Percentiles rank a stretch among this genome's conserved stretches.
phyloP scores from a whole-genome alignment of 164 flowering plant species.

The Warburgia ugandensis region DNA sequence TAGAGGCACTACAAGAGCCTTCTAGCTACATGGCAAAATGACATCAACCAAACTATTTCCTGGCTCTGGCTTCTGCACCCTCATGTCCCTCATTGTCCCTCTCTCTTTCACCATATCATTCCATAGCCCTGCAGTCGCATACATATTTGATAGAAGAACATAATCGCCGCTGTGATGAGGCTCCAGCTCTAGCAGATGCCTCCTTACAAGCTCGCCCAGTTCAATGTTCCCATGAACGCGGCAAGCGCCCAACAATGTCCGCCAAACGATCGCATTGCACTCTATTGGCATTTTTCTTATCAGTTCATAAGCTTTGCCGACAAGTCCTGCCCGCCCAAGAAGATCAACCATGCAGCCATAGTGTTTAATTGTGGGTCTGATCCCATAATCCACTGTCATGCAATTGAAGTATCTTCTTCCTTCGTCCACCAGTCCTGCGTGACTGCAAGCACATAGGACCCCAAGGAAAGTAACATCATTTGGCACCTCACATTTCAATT shows the following conservation, averaged over 20 bases:
- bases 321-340: constrained; percentile 42
- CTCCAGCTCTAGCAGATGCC: constrained; percentile 38
- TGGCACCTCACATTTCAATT: constrained; percentile 27
- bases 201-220: constrained; percentile 42
- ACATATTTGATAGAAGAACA: too few species aligned
- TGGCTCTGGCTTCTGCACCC: constrained; percentile 48
- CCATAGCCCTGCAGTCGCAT: constrained; percentile 43
- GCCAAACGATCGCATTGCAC: constrained; percentile 51
- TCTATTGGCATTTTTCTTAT: constrained; percentile 44
- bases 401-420: constrained; percentile 35
- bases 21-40: background rate
- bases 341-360: constrained; percentile 67
- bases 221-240: constrained; percentile 39
- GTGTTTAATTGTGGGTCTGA: constrained; percentile 50
- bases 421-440: constrained; percentile 47
- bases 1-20: too few species aligned
- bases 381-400: constrained; percentile 32
- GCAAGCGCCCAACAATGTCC: constrained; percentile 53
- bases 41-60: constrained; percentile 29
- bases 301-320: constrained; percentile 39
- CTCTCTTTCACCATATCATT: constrained; percentile 25
- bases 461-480: too few species aligned
- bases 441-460: too few species aligned
- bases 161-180: constrained; percentile 64
- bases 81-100: constrained; percentile 27